Evolutionary conservation across 208 protist species (phyloP), one percentile per base, ranked within the genome.

Genomic region (Leishmania mexicana): DNA sequence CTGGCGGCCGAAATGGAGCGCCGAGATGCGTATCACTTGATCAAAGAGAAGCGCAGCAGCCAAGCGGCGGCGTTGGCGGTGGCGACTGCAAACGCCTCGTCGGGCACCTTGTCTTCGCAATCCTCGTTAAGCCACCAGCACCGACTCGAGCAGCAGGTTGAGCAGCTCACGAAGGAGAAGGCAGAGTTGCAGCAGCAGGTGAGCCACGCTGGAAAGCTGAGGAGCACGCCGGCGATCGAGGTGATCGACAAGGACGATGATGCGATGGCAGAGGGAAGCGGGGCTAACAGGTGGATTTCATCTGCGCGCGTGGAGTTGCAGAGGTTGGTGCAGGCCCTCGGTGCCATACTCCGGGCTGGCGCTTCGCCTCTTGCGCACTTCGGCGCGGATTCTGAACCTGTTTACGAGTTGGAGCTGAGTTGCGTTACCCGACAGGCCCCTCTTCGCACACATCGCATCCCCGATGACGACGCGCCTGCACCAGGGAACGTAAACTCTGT

Each of bases 21-120:
- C 3, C 89, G 62, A 13, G 90, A 90, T 60, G 92, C 92, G 54
- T 88, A 91, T 68, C 90, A 83, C 75, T 81, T 96, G 19, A 81
- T 94, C 28, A 86, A 88, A 72, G 78, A 86, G 31, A 79, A 73
- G 7, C 94, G 74, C 47, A 68, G 38, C 58, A 85, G 60, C n/a
- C 65, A 47, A 60, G 53, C 57, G 5, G n/a, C 13, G 42, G 24
- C 68, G 24, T 19, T 24, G 42, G 68, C 42, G 24, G 7, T 31
- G 21, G 67, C 5, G 42, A 49, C 68, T 24, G 68, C 68, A 53
- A 49, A 11, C 15, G 13, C 65, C 3, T 45, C 38, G 7, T n/a
- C 65, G 21, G 65, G 38, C 40, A n/a, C 38, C 13, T 53, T n/a
- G 7, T 53, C 42, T 4, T 24, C 42, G 28, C 68, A 47, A 40